Conservation (phyloP, 2,329 filamentous ascomycete species). For the Ascochyta viciae-villosae region DNA sequence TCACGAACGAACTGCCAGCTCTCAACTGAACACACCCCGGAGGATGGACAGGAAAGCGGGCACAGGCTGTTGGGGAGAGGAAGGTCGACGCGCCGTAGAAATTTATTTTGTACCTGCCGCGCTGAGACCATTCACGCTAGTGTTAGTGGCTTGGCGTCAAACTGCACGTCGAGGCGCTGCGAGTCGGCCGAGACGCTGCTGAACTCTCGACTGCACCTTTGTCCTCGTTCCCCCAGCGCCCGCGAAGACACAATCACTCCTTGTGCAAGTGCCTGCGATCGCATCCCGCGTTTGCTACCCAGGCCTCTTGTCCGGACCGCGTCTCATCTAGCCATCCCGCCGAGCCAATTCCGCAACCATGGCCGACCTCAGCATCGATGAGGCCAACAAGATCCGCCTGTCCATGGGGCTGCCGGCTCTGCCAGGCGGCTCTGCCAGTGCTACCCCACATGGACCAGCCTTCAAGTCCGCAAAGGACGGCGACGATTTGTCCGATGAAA, state of each 20-base stretch:
- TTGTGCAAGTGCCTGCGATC: neutral
- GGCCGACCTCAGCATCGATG: slow-evolving; percentile 69
- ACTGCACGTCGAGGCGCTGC: neutral
- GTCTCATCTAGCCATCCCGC: slow-evolving; percentile 1
- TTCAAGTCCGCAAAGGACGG: slow-evolving; percentile 63
- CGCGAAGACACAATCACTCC: neutral
- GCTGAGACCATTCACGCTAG: slow-evolving; percentile 22
- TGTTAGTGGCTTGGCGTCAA: slow-evolving; percentile 28
- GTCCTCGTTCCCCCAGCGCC: neutral
- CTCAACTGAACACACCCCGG: slow-evolving; percentile 73
- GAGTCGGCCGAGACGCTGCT: no score
- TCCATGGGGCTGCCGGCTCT: slow-evolving; percentile 90
- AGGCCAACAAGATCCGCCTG: slow-evolving; percentile 89
- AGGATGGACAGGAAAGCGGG: slow-evolving; percentile 73
- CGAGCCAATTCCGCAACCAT: slow-evolving; percentile 25
- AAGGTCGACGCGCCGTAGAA: slow-evolving; percentile 37
- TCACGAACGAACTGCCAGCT: slow-evolving; percentile 83
- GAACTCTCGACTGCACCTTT: neutral
- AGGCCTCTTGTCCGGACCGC: neutral
- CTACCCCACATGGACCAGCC: slow-evolving; percentile 59
- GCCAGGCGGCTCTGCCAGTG: slow-evolving; percentile 74
- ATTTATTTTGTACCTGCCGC: slow-evolving; percentile 40
- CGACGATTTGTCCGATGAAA: slow-evolving; percentile 68
- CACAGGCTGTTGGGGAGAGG: slow-evolving; percentile 76
- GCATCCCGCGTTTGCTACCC: neutral